Base-by-base conservation (phyloP, 225 moss, liverwort and hornwort genomes). In the Sphagnum contortum region DNA sequence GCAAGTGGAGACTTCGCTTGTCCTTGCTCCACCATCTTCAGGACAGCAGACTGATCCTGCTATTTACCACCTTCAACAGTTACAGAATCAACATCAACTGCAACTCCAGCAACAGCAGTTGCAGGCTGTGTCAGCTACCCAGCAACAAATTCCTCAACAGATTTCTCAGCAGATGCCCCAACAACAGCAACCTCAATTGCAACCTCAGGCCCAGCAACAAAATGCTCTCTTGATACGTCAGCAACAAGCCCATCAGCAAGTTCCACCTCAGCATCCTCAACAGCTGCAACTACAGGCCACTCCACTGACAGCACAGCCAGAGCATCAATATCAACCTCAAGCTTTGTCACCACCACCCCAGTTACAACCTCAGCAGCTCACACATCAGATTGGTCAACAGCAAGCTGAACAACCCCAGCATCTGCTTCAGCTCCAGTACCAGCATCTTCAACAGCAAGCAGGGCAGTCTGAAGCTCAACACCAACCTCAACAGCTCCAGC, bases 271-370 rank as follows among this genome's bases (percentile, higher is more conserved):
- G 29, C 29, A 29, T 29, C 29, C 29, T 29, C 29, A 29, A 62
- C 60, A 60, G 63, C 29, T 29, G 29, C 29, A 29, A 29, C 29
- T 29, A 29, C 29, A 29, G 29, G 29, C 29, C 29, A 29, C 29
- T 29, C 29, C 29, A 29, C 29, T 29, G 29, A 29, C 29, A 29
- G 29, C 29, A 29, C 72, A 72, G 12, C 68, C 70, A 14, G 88
- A 80, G 59, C 69, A 79, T 51, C 78, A 73, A 64, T 82, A 80
- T 63, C 78, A 68, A 49, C 75, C 83, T 68, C 65, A 29, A 29
- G 29, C 29, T 29, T 29, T 68, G 2, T 81, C 83, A 56, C 79
- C 77, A 55, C 71, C 68, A 10, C 68, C 80, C 8, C 78, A 84
- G 48, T 66, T 69, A 61, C 82, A 73, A 51, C 9, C 63, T 62